Percentiles rank a stretch among this genome's conserved stretches.
Conservation (phyloP, 495 filamentous ascomycete genomes). For the Tuber microsphaerosporum region DNA sequence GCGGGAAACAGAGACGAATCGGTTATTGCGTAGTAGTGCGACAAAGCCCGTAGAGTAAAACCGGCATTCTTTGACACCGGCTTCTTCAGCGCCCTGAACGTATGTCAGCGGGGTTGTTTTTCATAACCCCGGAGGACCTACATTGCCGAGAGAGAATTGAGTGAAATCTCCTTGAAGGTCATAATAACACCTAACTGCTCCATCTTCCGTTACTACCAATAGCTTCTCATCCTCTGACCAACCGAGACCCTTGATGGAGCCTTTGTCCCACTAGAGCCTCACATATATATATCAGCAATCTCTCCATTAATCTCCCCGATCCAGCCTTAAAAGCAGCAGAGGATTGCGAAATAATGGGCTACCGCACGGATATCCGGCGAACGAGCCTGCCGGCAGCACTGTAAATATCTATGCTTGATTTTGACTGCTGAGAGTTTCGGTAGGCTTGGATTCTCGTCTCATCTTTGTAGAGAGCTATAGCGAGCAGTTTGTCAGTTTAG, state of each 20-base stretch:
- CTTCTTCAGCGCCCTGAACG: slow-evolving; percentile 69
- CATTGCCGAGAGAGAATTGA: slow-evolving; percentile 89
- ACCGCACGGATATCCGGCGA: slow-evolving; percentile 56
- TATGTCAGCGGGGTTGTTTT: background rate
- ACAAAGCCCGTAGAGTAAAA: slow-evolving; percentile 92
- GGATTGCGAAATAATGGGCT: slow-evolving; percentile 5
- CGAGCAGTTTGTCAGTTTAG: slow-evolving; percentile 6
- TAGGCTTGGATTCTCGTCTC: slow-evolving; percentile 62
- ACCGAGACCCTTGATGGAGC: slow-evolving; percentile 76
- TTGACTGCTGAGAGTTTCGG: slow-evolving; percentile 61
- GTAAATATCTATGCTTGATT: slow-evolving; percentile 87
- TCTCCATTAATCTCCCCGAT: background rate
- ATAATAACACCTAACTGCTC: slow-evolving; percentile 83
- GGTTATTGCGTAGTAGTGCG: slow-evolving; percentile 83
- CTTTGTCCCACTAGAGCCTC: slow-evolving; percentile 72
- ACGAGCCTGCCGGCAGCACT: slow-evolving; percentile 84
- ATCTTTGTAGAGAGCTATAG: slow-evolving; percentile 75
- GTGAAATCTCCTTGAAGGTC: slow-evolving; percentile 89
- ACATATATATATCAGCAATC: slow-evolving; percentile 3
- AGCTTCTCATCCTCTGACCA: slow-evolving; percentile 98
- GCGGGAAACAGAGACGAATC: slow-evolving; percentile 73
- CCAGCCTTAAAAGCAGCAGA: background rate
- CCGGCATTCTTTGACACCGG: slow-evolving; percentile 74
- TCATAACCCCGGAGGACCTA: slow-evolving; percentile 38
- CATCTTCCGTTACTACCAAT: slow-evolving; percentile 79